Conservation (phyloP, 768 basidiomycete genomes). For the Xerocomellus chrysenteron region DNA sequence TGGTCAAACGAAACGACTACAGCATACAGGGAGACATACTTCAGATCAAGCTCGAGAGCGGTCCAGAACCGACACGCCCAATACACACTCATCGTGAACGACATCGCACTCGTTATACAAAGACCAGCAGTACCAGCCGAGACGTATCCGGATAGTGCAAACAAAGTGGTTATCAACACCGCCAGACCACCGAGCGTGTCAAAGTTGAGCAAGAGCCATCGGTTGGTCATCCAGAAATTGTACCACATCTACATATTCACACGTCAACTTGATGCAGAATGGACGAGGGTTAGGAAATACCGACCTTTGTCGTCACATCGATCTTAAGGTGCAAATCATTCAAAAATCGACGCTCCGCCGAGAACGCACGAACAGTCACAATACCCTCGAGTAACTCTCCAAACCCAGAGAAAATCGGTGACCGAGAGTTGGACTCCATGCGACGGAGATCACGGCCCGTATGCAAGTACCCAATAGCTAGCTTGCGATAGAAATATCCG, state of each 20-base stretch:
- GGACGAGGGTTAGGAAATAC: not conserved
- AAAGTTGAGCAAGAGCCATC: slow-evolving; percentile 83
- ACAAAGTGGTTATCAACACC: slow-evolving; percentile 72
- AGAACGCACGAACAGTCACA: slow-evolving; percentile 91
- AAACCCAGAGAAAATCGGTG: slow-evolving; percentile 83
- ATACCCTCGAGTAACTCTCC: slow-evolving; percentile 84
- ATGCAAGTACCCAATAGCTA: slow-evolving; percentile 72
- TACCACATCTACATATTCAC: slow-evolving; percentile 63
- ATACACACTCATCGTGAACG: slow-evolving; percentile 52
- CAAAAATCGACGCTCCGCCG: slow-evolving; percentile 76
- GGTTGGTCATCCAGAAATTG: slow-evolving; percentile 85
- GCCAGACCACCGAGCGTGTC: slow-evolving; percentile 73
- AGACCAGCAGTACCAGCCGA: slow-evolving; percentile 63
- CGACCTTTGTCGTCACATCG: slow-evolving; percentile 74
- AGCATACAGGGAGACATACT: slow-evolving; percentile 43
- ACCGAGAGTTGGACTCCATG: slow-evolving; percentile 87
- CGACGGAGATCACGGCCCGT: slow-evolving; percentile 83
- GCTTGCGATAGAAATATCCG: slow-evolving; percentile 66
- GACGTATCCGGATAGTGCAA: slow-evolving; percentile 65
- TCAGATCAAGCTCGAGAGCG: slow-evolving; percentile 70
- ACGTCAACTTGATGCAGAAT: not conserved
- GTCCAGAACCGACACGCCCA: slow-evolving; percentile 52
- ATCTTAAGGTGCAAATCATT: slow-evolving; percentile 71
- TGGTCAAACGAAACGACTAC: slow-evolving; percentile 3
- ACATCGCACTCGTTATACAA: slow-evolving; percentile 75